These are phyloP conservation scores for Pichia rugopelliculosa DNA, from an alignment of 805 yeast genomes.

Conservation along the genomic window DNA sequence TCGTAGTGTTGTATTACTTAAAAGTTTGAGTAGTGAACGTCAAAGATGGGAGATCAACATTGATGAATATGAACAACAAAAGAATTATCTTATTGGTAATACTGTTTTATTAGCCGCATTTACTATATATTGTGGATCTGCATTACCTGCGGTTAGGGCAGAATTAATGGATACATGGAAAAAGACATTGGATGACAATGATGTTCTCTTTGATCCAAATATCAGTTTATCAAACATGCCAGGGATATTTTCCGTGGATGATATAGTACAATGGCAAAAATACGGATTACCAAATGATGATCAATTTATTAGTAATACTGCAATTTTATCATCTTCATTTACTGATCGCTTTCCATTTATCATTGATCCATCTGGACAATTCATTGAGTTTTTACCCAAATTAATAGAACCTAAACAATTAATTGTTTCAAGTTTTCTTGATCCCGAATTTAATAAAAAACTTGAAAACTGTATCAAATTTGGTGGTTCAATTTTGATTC, in stretches of 20 bases:
- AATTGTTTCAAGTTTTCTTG: conserved; percentile 62
- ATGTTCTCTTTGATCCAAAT: conserved; percentile 32
- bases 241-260: conserved; percentile 34
- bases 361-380: conserved; percentile 61
- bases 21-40: conserved; percentile 58
- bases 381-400: conserved; percentile 35
- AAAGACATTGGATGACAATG: conserved; percentile 26
- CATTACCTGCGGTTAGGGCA: conserved; percentile 32
- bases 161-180: conserved; percentile 18
- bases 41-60: conserved; percentile 65
- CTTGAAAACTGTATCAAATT: conserved; percentile 77
- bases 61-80: conserved; percentile 39
- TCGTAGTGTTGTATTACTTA: conserved; percentile 56
- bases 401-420: conserved; percentile 31
- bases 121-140: conserved; percentile 50
- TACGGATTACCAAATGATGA: conserved; percentile 53
- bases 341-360: conserved; percentile 43
- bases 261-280: conserved; percentile 43
- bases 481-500: conserved; percentile 67
- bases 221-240: conserved; percentile 22
- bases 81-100: conserved; percentile 53
- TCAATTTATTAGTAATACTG: conserved; percentile 54
- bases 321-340: conserved; percentile 32
- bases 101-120: conserved; percentile 57
- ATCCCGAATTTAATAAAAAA: conserved; percentile 55